Conservation (phyloP, 148 eudicot genomes). For the Heliamphora exappendiculata region DNA sequence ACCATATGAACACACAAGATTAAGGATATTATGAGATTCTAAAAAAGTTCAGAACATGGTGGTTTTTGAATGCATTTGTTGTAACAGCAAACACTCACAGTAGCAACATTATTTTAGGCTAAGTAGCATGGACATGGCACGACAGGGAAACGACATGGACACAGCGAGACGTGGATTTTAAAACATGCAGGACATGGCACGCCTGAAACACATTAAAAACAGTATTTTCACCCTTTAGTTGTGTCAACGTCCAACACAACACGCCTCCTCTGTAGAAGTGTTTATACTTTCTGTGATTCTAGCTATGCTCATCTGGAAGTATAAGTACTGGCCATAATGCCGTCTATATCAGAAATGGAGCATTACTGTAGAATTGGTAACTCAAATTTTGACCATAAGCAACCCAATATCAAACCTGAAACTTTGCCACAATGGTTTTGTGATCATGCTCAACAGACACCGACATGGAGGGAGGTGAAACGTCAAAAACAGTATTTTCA, state of each 20-base stretch:
- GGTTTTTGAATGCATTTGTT: neutral
- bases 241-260: too few species aligned
- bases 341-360: neutral
- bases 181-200: too few species aligned
- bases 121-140: too few species aligned
- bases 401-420: conserved; percentile 55
- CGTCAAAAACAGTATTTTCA: conserved; percentile 90
- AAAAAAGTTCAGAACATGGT: neutral
- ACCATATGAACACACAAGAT: neutral
- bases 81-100: neutral
- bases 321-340: neutral
- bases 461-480: conserved; percentile 69
- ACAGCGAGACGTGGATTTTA: too few species aligned
- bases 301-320: neutral
- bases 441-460: conserved; percentile 86
- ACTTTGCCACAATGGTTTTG: conserved; percentile 56
- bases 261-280: too few species aligned
- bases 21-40: neutral
- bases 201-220: too few species aligned
- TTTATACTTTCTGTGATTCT: too few species aligned
- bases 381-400: neutral
- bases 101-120: too few species aligned
- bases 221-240: too few species aligned
- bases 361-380: neutral
- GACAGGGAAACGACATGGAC: too few species aligned